These are phyloP conservation scores for Truncatella angustata DNA, from an alignment of 2,329 filamentous ascomycete species.

Conservation along the genomic window DNA sequence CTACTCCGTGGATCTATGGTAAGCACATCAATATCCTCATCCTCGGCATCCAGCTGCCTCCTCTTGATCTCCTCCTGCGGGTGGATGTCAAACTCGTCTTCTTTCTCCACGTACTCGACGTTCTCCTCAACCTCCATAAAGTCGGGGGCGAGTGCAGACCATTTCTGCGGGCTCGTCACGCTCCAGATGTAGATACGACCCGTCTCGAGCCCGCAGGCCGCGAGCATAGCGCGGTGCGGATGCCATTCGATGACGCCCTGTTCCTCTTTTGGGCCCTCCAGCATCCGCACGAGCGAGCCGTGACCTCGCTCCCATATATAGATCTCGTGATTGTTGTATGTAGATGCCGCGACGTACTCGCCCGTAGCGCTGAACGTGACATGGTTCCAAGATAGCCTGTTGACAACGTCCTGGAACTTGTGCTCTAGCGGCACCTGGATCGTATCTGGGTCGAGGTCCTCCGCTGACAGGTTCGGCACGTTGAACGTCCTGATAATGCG, in stretches of 20 bases:
- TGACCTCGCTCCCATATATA: slow-evolving; percentile 97
- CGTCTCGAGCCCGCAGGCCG: slow-evolving; percentile 88
- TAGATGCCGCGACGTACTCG: slow-evolving; percentile 94
- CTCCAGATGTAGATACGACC: slow-evolving; percentile 96
- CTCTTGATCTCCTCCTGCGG: slow-evolving; percentile 93
- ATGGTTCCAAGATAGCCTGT: slow-evolving; percentile 93
- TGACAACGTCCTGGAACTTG: slow-evolving; percentile 97
- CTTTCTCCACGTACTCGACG: slow-evolving; percentile 89
- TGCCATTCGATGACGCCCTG: slow-evolving; percentile 98
- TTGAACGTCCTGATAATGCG: slow-evolving; percentile 91
- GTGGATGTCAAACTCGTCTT: slow-evolving; percentile 98
- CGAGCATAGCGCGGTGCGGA: slow-evolving; percentile 80
- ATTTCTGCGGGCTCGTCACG: slow-evolving; percentile 90
- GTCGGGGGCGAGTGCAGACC: slow-evolving; percentile 94
- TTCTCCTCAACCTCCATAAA: slow-evolving; percentile 98
- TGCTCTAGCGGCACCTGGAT: slow-evolving; percentile 91
- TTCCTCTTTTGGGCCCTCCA: slow-evolving; percentile 96
- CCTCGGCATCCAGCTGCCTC: slow-evolving; percentile 83
- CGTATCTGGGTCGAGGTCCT: slow-evolving; percentile 75
- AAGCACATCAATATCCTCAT: slow-evolving; percentile 89
- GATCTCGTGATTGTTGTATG: slow-evolving; percentile 97
- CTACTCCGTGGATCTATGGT: slow-evolving; percentile 68
- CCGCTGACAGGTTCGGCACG: slow-evolving; percentile 71
- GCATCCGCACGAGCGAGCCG: slow-evolving; percentile 91
- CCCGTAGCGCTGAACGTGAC: slow-evolving; percentile 92